These are phyloP conservation scores for Hirschioporus abietinus DNA, from an alignment of 768 basidiomycete species.

Conservation along the genomic window DNA sequence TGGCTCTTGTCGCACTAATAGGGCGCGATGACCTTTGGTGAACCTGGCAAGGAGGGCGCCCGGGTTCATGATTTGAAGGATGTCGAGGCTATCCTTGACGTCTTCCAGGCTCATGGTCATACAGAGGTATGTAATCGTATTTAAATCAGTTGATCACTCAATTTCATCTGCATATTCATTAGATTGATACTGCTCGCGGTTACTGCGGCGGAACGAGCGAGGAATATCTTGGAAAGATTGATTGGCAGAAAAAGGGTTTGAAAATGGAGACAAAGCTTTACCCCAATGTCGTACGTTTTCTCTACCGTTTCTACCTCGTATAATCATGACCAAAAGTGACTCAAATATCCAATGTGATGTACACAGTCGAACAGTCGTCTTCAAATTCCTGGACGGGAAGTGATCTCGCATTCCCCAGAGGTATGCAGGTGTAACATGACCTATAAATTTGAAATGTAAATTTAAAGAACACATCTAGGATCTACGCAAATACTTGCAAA, in stretches of 20 bases:
- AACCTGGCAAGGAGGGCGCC: conserved; percentile 40
- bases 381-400: not conserved
- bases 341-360: not conserved
- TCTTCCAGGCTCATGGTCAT: conserved; percentile 52
- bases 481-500: conserved; percentile 29
- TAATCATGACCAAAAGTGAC: not conserved
- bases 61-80: conserved; percentile 44
- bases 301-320: not conserved
- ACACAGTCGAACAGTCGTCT: conserved; percentile 1
- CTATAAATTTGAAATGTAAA: no score
- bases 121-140: conserved; percentile 33
- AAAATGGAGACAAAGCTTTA: conserved; percentile 57
- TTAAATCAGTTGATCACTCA: not conserved
- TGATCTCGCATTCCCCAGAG: conserved; percentile 22
- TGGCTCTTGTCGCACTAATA: conserved; percentile 14
- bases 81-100: conserved; percentile 47
- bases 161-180: not conserved
- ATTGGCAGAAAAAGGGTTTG: conserved; percentile 44
- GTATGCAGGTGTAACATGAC: conserved; percentile 7
- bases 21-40: conserved; percentile 56
- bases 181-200: conserved; percentile 26
- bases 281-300: conserved; percentile 28
- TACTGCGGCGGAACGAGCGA: conserved; percentile 28
- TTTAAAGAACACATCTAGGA: conserved; percentile 18
- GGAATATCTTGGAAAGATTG: conserved; percentile 42